phyloP scores from a whole-genome alignment of 2,329 filamentous ascomycete genomes.

The Sclerotinia glacialis region DNA sequence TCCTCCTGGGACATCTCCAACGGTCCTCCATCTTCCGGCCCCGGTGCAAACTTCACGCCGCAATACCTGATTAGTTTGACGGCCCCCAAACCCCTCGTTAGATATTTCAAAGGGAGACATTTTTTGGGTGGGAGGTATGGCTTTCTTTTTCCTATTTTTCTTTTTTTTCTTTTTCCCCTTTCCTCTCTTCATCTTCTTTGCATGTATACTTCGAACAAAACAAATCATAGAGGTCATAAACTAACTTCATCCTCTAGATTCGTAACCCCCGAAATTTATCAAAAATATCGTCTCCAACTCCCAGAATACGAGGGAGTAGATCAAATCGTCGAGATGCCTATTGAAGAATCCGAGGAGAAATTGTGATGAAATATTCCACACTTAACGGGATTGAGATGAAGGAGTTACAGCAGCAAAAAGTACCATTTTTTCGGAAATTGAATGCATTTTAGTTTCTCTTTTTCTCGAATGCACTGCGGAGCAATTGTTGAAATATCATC shows the following conservation, averaged over 20 bases:
- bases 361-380: background rate
- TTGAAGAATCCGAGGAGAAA: slow-evolving; percentile 45
- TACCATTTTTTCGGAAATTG: background rate
- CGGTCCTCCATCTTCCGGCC: slow-evolving; percentile 73
- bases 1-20: slow-evolving; percentile 91
- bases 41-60: slow-evolving; percentile 79
- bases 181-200: rapidly evolving
- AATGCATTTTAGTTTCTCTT: background rate
- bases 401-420: background rate
- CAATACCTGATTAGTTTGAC: slow-evolving; percentile 80
- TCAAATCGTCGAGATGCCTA: slow-evolving; percentile 76
- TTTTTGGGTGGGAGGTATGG: slow-evolving; percentile 81
- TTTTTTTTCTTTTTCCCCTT: background rate
- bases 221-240: background rate
- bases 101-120: slow-evolving; percentile 80
- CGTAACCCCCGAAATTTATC: slow-evolving; percentile 70
- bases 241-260: slow-evolving; percentile 55
- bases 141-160: slow-evolving; percentile 6
- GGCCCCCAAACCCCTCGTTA: slow-evolving; percentile 86
- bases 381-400: background rate
- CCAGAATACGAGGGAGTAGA: slow-evolving; percentile 83
- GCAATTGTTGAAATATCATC: background rate
- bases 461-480: background rate
- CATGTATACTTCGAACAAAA: no score
- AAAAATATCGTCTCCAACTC: slow-evolving; percentile 82